Conservation (phyloP, 1,139 yeast genomes). For the Kodamaea suecica region DNA sequence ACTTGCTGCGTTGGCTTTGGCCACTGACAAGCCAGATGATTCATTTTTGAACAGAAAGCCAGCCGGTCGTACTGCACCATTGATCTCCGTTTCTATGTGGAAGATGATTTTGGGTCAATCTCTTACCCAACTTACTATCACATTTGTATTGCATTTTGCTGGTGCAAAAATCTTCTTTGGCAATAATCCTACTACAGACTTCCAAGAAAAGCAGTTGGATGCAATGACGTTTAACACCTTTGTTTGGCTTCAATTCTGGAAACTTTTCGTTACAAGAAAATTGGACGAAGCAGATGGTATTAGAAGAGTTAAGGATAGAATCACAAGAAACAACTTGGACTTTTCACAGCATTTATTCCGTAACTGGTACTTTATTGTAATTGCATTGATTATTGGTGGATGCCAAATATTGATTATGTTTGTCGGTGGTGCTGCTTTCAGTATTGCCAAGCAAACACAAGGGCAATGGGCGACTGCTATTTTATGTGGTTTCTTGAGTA, state of each 20-base stretch:
- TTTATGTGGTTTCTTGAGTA: slow-evolving; percentile 74
- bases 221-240: slow-evolving; percentile 93
- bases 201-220: slow-evolving; percentile 57
- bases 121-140: slow-evolving; percentile 67
- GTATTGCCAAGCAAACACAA: slow-evolving; percentile 73
- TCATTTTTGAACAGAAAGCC: slow-evolving; percentile 78
- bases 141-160: slow-evolving; percentile 77
- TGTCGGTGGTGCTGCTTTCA: slow-evolving; percentile 95
- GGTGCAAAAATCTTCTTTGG: slow-evolving; percentile 64
- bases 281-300: slow-evolving; percentile 84
- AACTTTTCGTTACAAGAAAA: slow-evolving; percentile 85
- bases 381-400: slow-evolving; percentile 72
- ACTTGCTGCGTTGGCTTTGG: slow-evolving; percentile 93
- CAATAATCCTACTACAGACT: slow-evolving; percentile 32
- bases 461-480: slow-evolving; percentile 90
- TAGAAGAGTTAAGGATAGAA: slow-evolving; percentile 52
- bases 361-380: slow-evolving; percentile 76
- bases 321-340: slow-evolving; percentile 62
- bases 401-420: slow-evolving; percentile 89
- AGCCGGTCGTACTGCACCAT: slow-evolving; percentile 74
- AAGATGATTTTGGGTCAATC: slow-evolving; percentile 95
- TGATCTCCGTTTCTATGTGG: slow-evolving; percentile 94
- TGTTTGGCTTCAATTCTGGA: slow-evolving; percentile 97
- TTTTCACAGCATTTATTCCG: slow-evolving; percentile 78
- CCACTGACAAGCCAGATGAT: slow-evolving; percentile 94